phyloP scores from a whole-genome alignment of 2,329 filamentous ascomycete species.

The Cordyceps javanica region DNA sequence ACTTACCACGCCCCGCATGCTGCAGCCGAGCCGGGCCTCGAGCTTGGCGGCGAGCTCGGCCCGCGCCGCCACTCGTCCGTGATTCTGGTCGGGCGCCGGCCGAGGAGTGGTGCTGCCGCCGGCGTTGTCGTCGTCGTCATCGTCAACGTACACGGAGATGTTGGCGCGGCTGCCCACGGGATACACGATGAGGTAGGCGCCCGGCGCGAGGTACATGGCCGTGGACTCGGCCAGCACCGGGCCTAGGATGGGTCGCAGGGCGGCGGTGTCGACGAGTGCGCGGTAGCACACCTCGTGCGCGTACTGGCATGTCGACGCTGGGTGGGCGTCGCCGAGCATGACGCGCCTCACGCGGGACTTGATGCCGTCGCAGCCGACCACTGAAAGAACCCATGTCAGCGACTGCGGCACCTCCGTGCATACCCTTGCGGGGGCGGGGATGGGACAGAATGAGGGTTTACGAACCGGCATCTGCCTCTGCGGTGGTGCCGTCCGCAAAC shows the following conservation, averaged over 20 bases:
- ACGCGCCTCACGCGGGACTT: constrained; percentile 47
- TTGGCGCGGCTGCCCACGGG: constrained; percentile 18
- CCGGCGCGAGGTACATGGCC: constrained; percentile 24
- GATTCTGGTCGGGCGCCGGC: background rate
- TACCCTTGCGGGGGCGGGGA: too few species aligned
- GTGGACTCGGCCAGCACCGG: constrained; percentile 23
- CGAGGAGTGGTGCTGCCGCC: too few species aligned
- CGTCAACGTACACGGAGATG: background rate
- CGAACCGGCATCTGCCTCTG: constrained; percentile 25
- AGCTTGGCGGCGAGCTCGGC: background rate
- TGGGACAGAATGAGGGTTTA: too few species aligned
- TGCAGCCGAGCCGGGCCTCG: background rate
- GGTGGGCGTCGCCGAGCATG: constrained; percentile 39
- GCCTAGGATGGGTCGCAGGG: constrained; percentile 17
- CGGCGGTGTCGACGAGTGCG: constrained; percentile 26
- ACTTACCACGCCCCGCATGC: background rate
- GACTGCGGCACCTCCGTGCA: too few species aligned
- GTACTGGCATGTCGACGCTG: constrained; percentile 35
- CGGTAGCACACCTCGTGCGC: constrained; percentile 55
- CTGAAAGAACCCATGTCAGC: background rate
- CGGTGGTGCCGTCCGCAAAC: constrained; percentile 34
- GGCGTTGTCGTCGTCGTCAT: background rate
- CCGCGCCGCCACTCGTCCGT: background rate
- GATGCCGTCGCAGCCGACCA: constrained; percentile 60
- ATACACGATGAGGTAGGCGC: constrained; percentile 25